Base-by-base conservation (phyloP, 176 grass and related monocot species). In the Phyllostachys edulis region DNA sequence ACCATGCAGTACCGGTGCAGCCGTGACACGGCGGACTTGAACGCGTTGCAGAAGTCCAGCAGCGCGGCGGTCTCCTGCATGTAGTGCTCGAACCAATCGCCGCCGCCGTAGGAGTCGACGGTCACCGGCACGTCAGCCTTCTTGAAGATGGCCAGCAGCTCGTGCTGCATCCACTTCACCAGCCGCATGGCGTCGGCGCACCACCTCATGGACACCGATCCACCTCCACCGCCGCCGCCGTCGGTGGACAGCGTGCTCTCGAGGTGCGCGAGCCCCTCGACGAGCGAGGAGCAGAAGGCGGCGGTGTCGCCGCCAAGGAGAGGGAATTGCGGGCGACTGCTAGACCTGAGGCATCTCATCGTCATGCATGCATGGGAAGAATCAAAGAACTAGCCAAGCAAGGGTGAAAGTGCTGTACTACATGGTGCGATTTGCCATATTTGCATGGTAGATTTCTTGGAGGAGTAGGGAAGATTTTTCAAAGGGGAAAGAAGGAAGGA, bases 61-160 rank as follows among this genome's bases (percentile, higher is more conserved):
- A 98, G 91, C 70, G 86, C 87, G 12, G 91, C 88, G 11, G 96
- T 95, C 73, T 95, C 96, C 92, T 98, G 89, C 96, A 98, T 98
- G 85, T 98, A 98, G 77, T 95, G 96, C 45, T 98, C 87, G 73
- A 98, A 91, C 96, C 96, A 98, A 66, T 76, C 71, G 5, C 15
- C 79, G 3, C 11, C 56, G 55, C 16, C 4, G 16, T 3, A 38
- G 18, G 80, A 73, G 5, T 40, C 88, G 15, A 42, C 45, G 8
- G 80, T 57, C 21, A 81, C 82, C 7, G 89, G 80, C 72, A 93
- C 73, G 63, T 88, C 80, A 27, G 89, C 89, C 64, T 91, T 95
- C 91, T 82, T 87, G 77, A 93, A 89, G 26, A 95, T 77, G 60
- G 67, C 82, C 2, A 98, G 93, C 49, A 98, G 84, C 27, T 93